These are phyloP conservation scores for Trichoderma simmonsii DNA, from an alignment of 2,329 filamentous ascomycete species.

Conservation along the genomic window DNA sequence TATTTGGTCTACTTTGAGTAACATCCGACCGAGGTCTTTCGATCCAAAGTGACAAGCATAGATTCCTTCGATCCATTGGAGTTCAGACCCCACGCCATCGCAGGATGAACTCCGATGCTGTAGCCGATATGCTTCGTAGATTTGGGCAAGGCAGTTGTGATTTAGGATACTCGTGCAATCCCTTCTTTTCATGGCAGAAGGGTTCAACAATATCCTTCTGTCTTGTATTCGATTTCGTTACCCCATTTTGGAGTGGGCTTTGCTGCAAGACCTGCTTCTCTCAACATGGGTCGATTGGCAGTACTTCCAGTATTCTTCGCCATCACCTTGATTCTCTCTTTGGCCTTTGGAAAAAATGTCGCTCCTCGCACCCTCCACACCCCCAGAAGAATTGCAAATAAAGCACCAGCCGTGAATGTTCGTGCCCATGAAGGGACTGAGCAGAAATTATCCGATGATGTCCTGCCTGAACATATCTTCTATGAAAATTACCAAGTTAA, in stretches of 20 bases:
- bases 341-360: not conserved
- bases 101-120: not conserved
- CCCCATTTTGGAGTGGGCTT: not conserved
- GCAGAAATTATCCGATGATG: not conserved
- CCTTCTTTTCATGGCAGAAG: not conserved
- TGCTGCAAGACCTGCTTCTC: not conserved
- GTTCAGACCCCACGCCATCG: not conserved
- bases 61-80: not conserved
- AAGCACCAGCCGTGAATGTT: not conserved
- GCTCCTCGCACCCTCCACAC: not conserved
- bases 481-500: not conserved
- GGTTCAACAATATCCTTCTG: not conserved
- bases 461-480: not conserved
- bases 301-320: not conserved
- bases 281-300: not conserved
- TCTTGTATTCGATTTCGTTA: not conserved
- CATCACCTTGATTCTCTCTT: not conserved
- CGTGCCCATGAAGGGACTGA: not conserved
- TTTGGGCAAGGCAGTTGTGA: not conserved
- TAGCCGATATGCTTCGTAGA: not conserved
- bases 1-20: not conserved
- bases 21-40: not conserved
- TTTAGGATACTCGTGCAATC: not conserved
- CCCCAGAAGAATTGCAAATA: not conserved
- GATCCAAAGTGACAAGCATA: not conserved